Conservation (phyloP, 148 eudicot genomes). For the Persicaria tinctoria region DNA sequence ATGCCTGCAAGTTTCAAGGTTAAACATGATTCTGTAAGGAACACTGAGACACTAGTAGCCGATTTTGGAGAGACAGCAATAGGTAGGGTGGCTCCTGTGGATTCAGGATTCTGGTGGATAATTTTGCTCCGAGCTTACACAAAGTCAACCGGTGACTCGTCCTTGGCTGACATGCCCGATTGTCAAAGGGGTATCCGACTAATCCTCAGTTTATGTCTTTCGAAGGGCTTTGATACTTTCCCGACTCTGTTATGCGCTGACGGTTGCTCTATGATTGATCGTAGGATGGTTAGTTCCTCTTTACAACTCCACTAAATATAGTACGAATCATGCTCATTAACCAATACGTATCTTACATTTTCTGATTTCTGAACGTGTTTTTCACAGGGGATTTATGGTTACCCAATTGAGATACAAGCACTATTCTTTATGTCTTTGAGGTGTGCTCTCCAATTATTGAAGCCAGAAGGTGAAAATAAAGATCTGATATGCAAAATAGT, state of each 20-base stretch:
- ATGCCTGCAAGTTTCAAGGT: conserved; percentile 56
- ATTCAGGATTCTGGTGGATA: conserved; percentile 68
- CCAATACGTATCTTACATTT: background rate
- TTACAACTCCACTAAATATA: background rate
- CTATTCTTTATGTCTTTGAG: conserved; percentile 52
- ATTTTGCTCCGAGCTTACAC: conserved; percentile 50
- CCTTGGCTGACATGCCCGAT: conserved; percentile 49
- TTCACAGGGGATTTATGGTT: conserved; percentile 39
- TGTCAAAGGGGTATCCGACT: conserved; percentile 54
- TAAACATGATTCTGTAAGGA: conserved; percentile 28
- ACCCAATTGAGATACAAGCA: conserved; percentile 46
- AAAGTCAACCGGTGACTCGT: conserved; percentile 47
- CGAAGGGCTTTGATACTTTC: conserved; percentile 56
- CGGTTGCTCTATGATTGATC: conserved; percentile 59
- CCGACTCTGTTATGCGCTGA: conserved; percentile 56
- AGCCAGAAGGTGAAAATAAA: conserved; percentile 44
- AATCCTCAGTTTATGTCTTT: conserved; percentile 45
- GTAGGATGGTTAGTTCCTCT: conserved; percentile 42
- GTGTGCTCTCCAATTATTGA: conserved; percentile 41
- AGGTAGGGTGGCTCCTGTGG: conserved; percentile 62
- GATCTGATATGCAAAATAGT: conserved; percentile 35
- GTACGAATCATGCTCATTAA: background rate
- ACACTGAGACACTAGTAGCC: conserved; percentile 37
- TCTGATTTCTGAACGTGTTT: background rate
- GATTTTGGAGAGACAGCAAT: conserved; percentile 51